These are phyloP conservation scores for Podila epigama DNA, from an alignment of 192 early-diverging fungal genomes.

Conservation along the genomic window DNA sequence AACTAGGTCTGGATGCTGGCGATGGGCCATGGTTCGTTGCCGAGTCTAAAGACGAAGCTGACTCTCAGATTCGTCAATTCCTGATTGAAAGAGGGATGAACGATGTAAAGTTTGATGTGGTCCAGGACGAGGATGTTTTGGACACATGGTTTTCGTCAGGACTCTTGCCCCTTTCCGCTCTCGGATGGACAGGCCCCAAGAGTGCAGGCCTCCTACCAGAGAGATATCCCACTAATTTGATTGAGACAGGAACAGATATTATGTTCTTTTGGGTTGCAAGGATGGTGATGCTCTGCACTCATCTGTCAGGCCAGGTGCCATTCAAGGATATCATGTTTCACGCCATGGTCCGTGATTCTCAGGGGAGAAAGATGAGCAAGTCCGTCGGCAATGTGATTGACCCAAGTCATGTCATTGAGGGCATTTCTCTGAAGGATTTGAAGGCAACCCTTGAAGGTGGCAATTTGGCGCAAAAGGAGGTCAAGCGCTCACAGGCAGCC, in stretches of 20 bases:
- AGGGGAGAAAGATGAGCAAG: constrained; percentile 92
- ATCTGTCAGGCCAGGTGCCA: constrained; percentile 80
- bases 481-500: constrained; percentile 67
- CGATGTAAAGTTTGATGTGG: constrained; percentile 41
- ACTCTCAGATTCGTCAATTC: constrained; percentile 57
- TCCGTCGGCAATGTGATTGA: constrained; percentile 89
- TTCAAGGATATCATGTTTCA: constrained; percentile 93
- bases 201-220: constrained; percentile 55
- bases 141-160: constrained; percentile 99
- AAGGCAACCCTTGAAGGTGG: constrained; percentile 73
- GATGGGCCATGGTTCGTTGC: constrained; percentile 75
- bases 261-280: constrained; percentile 98
- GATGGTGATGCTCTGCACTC: constrained; percentile 95
- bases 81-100: constrained; percentile 53
- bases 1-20: constrained; percentile 23
- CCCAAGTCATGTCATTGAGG: constrained; percentile 84
- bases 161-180: constrained; percentile 85
- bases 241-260: constrained; percentile 97
- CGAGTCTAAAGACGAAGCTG: constrained; percentile 60
- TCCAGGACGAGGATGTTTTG: constrained; percentile 90
- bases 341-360: constrained; percentile 89
- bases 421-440: constrained; percentile 72
- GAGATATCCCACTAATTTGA: constrained; percentile 80
- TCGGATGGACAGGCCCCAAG: constrained; percentile 53
- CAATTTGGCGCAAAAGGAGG: constrained; percentile 80